These are phyloP conservation scores for Lagerstroemia speciosa DNA, from an alignment of 345 rosid genomes.

Conservation along the genomic window DNA sequence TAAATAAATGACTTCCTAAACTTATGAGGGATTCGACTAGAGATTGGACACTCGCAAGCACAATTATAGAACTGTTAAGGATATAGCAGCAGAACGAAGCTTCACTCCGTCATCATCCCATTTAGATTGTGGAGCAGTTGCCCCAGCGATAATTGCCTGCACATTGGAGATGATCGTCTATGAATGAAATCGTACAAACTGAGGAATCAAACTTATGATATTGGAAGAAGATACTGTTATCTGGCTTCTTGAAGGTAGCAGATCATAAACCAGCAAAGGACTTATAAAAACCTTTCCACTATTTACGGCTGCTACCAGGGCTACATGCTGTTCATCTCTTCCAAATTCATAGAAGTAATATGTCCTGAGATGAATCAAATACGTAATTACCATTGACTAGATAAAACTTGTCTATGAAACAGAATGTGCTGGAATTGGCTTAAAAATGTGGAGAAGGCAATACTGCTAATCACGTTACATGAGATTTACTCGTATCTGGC, in stretches of 20 bases:
- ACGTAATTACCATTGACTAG: neutral
- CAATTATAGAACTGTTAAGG: constrained; percentile 40
- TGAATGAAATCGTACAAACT: neutral
- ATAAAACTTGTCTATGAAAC: too few species aligned
- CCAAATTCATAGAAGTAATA: constrained; percentile 90
- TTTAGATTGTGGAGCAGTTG: constrained; percentile 69
- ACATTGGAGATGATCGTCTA: neutral
- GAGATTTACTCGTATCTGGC: too few species aligned
- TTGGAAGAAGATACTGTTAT: too few species aligned
- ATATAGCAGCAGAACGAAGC: constrained; percentile 80
- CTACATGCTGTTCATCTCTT: constrained; percentile 60
- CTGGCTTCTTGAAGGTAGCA: neutral
- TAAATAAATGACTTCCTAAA: too few species aligned
- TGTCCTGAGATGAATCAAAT: constrained; percentile 45
- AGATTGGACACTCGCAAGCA: neutral
- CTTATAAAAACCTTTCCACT: constrained; percentile 55
- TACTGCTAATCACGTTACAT: too few species aligned
- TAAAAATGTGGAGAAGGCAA: too few species aligned
- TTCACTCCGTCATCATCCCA: constrained; percentile 72
- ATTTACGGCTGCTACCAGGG: constrained; percentile 62
- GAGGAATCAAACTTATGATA: too few species aligned
- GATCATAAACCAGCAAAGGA: neutral
- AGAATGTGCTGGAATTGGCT: too few species aligned
- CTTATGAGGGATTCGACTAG: too few species aligned
- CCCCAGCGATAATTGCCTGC: constrained; percentile 80